phyloP scores from a whole-genome alignment of 805 yeast genomes.

The Kodamaea kaohsiungensis region DNA sequence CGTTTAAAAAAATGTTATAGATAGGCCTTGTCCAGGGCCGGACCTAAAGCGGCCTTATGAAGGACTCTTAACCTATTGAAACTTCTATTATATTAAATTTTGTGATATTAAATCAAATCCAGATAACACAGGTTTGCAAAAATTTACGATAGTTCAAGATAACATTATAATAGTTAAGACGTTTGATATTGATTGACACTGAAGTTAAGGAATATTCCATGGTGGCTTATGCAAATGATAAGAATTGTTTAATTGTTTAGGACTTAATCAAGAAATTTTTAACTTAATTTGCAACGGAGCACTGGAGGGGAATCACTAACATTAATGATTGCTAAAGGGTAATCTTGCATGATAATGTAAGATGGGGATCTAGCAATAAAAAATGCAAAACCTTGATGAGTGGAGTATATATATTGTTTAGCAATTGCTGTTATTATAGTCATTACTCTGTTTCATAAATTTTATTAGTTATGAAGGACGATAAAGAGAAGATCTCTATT shows the following conservation, averaged over 20 bases:
- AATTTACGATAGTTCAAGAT: no score
- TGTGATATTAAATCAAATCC: neutral
- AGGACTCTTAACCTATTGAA: no score
- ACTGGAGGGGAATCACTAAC: neutral
- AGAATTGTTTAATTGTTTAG: neutral
- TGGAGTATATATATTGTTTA: neutral
- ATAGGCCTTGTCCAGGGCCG: no score
- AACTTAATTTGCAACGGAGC: neutral
- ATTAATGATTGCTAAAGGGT: neutral
- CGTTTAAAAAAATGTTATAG: no score
- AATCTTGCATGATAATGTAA: neutral
- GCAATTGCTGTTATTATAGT: neutral
- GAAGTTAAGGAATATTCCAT: neutral
- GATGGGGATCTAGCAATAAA: neutral
- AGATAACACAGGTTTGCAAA: neutral
- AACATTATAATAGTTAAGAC: no score
- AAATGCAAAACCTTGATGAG: no score
- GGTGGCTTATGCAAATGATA: neutral
- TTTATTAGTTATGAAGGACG: neutral
- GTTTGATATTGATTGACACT: neutral
- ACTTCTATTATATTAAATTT: no score
- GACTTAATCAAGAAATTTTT: neutral
- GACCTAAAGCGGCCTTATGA: no score
- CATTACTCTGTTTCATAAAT: neutral
- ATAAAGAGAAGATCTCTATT: conserved; percentile 2